phyloP scores from a whole-genome alignment of 208 protist genomes.

The Wallacemonas sp. region DNA sequence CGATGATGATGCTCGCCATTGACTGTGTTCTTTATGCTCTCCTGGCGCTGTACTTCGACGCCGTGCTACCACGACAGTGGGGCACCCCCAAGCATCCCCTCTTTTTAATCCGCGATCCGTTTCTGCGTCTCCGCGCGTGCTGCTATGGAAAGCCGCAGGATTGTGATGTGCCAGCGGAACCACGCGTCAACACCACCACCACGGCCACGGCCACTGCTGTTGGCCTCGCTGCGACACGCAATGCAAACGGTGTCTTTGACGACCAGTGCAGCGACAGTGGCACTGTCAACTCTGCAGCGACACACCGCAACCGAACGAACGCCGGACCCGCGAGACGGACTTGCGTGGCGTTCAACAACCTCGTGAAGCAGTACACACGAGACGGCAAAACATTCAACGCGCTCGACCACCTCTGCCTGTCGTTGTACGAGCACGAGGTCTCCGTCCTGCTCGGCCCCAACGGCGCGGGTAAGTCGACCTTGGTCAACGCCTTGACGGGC shows the following conservation, averaged over 20 bases:
- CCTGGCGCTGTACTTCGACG: conserved; percentile 52
- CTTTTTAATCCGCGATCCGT: conserved; percentile 29
- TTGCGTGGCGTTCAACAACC: background rate
- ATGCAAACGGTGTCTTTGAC: conserved; percentile 3
- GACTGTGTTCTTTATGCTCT: conserved; percentile 55
- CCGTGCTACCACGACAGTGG: conserved; percentile 39
- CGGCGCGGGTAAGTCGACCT: conserved; percentile 59
- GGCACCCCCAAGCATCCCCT: conserved; percentile 34
- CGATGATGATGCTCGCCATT: conserved; percentile 26
- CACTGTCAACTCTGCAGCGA: background rate
- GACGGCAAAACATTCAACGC: conserved; percentile 34
- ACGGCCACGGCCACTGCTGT: background rate
- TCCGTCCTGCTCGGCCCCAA: conserved; percentile 70
- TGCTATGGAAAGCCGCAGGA: background rate
- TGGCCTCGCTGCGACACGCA: background rate
- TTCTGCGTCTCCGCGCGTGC: background rate
- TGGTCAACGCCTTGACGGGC: conserved; percentile 86
- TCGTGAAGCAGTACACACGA: conserved; percentile 27
- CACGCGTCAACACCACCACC: background rate
- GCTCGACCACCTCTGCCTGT: conserved; percentile 48
- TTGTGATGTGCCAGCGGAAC: too few species aligned
- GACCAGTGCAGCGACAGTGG: background rate
- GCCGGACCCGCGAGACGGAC: background rate
- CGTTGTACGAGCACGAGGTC: conserved; percentile 47
- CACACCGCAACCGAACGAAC: background rate